A percentile compares a stretch with the other conserved stretches of the same genome.
phyloP scores from a whole-genome alignment of 176 grass and related monocot species.

The Bromus sterilis region DNA sequence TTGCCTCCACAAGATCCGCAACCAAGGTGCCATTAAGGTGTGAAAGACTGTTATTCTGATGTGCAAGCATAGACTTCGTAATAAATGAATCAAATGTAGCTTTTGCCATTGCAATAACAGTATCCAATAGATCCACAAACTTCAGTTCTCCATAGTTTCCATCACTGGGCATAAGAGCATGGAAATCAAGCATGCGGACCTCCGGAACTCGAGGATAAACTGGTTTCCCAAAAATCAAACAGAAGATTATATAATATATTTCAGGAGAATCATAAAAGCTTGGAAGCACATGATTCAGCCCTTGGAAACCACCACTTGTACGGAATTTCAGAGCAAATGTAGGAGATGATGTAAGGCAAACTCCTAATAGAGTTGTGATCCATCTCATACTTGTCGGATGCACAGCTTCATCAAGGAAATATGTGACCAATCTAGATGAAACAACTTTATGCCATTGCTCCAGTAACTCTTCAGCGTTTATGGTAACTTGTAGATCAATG shows the following conservation, averaged over 20 bases:
- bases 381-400: conserved; percentile 99
- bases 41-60: conserved; percentile 86
- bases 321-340: conserved; percentile 86
- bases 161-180: conserved; percentile 93
- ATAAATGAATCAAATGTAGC: conserved; percentile 89
- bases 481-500: conserved; percentile 96
- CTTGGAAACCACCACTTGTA: conserved; percentile 75
- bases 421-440: conserved; percentile 84
- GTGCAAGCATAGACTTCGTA: conserved; percentile 86
- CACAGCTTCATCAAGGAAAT: conserved; percentile 97
- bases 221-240: conserved; percentile 89
- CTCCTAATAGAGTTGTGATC: conserved; percentile 95
- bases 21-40: conserved; percentile 78
- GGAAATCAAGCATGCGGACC: conserved; percentile 99
- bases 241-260: conserved; percentile 99
- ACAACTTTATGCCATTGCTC: conserved; percentile 99
- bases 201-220: conserved; percentile 97
- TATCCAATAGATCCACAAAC: conserved; percentile 96
- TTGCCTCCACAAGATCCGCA: conserved; percentile 76
- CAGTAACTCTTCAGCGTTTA: conserved; percentile 77
- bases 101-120: conserved; percentile 81
- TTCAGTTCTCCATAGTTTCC: conserved; percentile 93
- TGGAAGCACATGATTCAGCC: conserved; percentile 75
- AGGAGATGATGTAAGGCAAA: conserved; percentile 83
- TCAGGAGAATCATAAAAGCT: conserved; percentile 97